Evolutionary conservation across 2,329 filamentous ascomycete species (phyloP), one percentile per base, ranked within the genome.

Genomic region (Pseudopyricularia javanii): DNA sequence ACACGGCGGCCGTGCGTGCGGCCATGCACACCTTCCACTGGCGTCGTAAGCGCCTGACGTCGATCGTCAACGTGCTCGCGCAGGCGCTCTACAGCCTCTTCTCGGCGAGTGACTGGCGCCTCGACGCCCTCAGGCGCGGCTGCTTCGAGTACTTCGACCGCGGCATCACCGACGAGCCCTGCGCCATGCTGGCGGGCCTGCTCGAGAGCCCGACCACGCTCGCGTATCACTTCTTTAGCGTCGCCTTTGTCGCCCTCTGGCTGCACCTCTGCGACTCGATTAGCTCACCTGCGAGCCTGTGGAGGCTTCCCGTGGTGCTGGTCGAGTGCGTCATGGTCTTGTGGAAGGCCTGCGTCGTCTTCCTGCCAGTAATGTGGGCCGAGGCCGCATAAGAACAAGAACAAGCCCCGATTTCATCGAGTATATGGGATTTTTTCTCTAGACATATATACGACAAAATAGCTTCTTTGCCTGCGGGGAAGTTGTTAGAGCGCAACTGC

Each of bases 1-100:
- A 95, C 68, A 78, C 79, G 3, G 66, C 68, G 2, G 75, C 79
- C 37, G 82, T 98, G 6, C 70, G 83, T 52, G 69, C 70, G 51
- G 86, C 86, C 59, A 81, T 97, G 73, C 70, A 75, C 12, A 67
- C 74, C 15, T 93, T 97, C 71, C 90, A 97, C 75, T 95, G 88
- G 88, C 75, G 75, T 59, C 82, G 93, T 62, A 97, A 97, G 73
- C 73, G 75, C 57, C 75, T 90, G 50, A 88, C 88, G 0, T 82
- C 82, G 52, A 91, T 95, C 60, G 93, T 98, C 75, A 98, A 98
- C 69, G 95, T 97, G 60, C 82, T 98, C n/a, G 91, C 93, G 1
- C 88, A 93, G 74, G 91, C 93, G 0, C 78, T 98, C 1, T 98
- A 98, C 72, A 75, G 79, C 32, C 80, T 98, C 12, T 98, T 97